These are phyloP conservation scores for Arxiozyma heterogenica DNA, from an alignment of 1,139 yeast species.

Conservation along the genomic window DNA sequence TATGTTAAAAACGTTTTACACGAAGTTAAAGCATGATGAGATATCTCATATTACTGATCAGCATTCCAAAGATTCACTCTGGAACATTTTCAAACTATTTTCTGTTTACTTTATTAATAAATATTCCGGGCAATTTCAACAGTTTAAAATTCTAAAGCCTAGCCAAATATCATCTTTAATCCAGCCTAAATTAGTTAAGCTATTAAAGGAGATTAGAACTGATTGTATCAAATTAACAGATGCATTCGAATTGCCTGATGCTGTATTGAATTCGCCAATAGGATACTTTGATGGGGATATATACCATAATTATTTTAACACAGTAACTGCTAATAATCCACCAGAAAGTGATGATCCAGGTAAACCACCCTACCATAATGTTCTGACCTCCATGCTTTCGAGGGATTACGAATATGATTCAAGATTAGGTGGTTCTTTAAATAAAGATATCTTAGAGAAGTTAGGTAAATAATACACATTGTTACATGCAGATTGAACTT, in stretches of 20 bases:
- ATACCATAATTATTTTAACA: slow-evolving; percentile 66
- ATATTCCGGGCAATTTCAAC: slow-evolving; percentile 69
- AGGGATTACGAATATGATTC: slow-evolving; percentile 40
- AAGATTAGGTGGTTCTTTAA: slow-evolving; percentile 43
- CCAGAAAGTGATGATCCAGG: slow-evolving; percentile 36
- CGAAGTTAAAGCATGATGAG: slow-evolving; percentile 22
- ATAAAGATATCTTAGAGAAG: slow-evolving; percentile 36
- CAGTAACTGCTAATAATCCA: slow-evolving; percentile 38
- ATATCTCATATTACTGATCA: slow-evolving; percentile 25
- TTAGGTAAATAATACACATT: slow-evolving; percentile 15
- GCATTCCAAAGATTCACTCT: slow-evolving; percentile 34
- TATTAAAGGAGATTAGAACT: slow-evolving; percentile 49
- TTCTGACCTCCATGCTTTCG: slow-evolving; percentile 43
- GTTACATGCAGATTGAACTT: background rate
- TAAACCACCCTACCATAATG: slow-evolving; percentile 53
- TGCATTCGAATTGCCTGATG: slow-evolving; percentile 79
- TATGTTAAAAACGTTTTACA: slow-evolving; percentile 28
- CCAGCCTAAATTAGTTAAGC: slow-evolving; percentile 38
- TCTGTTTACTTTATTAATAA: slow-evolving; percentile 66
- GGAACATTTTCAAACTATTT: slow-evolving; percentile 48
- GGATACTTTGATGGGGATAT: slow-evolving; percentile 83
- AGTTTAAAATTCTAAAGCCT: slow-evolving; percentile 47
- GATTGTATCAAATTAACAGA: slow-evolving; percentile 81
- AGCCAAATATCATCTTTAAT: slow-evolving; percentile 38
- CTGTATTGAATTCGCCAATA: slow-evolving; percentile 73